phyloP scores from a whole-genome alignment of 1,284 basidiomycete species.

The Xerocomus cyaneibrunnescens region DNA sequence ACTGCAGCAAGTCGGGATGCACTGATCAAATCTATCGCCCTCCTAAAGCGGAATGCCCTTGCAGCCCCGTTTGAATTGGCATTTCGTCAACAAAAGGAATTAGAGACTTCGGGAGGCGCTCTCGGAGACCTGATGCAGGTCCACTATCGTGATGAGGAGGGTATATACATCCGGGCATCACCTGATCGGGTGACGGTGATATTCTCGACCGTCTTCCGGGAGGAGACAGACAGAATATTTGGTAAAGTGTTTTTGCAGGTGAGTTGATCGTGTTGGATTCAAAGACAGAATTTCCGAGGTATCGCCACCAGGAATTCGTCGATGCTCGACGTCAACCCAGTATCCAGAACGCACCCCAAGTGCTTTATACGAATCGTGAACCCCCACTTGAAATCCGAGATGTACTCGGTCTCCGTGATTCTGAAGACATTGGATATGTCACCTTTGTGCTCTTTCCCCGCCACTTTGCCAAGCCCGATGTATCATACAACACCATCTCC shows the following conservation, averaged over 20 bases:
- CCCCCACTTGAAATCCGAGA: constrained; percentile 95
- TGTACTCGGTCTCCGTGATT: constrained; percentile 75
- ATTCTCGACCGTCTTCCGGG: constrained; percentile 95
- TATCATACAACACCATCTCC: constrained; percentile 85
- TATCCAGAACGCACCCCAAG: constrained; percentile 97
- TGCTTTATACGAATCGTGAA: constrained; percentile 94
- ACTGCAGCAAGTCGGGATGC: constrained; percentile 71
- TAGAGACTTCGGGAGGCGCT: constrained; percentile 67
- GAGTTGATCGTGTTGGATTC: constrained; percentile 21
- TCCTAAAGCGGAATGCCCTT: constrained; percentile 92
- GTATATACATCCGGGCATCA: constrained; percentile 92
- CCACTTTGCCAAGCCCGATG: constrained; percentile 81
- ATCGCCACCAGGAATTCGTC: constrained; percentile 82
- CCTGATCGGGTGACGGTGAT: constrained; percentile 97
- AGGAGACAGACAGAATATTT: constrained; percentile 96
- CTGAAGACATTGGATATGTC: constrained; percentile 96
- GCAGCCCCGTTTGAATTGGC: constrained; percentile 94
- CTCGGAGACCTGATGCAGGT: constrained; percentile 89
- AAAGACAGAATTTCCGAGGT: constrained; percentile 1
- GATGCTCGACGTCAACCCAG: constrained; percentile 92
- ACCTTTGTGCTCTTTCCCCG: constrained; percentile 99
- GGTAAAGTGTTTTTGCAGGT: constrained; percentile 98
- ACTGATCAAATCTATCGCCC: constrained; percentile 80
- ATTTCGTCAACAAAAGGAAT: constrained; percentile 83
- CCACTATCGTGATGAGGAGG: constrained; percentile 96